Base-by-base conservation (phyloP, 805 yeast genomes). In the Candida quercuum region DNA sequence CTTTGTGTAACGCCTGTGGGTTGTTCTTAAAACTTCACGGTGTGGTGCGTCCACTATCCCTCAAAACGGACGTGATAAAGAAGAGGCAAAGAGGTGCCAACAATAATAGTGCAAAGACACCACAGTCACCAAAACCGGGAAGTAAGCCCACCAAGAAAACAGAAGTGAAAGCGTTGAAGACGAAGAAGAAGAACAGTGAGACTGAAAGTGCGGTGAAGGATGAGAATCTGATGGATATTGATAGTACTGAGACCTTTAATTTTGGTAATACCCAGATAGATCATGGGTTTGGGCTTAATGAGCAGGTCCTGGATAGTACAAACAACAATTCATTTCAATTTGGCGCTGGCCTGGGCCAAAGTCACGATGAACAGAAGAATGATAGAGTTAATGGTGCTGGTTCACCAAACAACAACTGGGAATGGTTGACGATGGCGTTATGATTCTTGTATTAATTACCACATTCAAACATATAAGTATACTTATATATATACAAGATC, bases 1-100 rank as follows among this genome's bases (percentile, higher is more conserved):
- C 96, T 0, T 66, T 91, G 41, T 91, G 98, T 64, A 91, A 91
- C 60, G 98, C 99, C 0, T 91, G 99, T 66, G 99, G 98, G 0
- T 66, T 91, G 42, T 91, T 91, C 51, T 72, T 86, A 53, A 91
- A 91, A 60, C 67, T 91, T 18, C 98, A 91, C 54, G 98, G 97
- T n/a, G 91, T 87, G 4, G 94, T 86, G 44, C 69, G 98, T 40
- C 99, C 99, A 0, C 66, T 91, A 36, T 83, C 95, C 12, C 67
- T 89, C 51, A 89, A 88, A 56, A 85, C 97, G 0, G 96, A 89
- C 57, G 93, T 89, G 1, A 89, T 91, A 39, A 87, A 88, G 59
- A 86, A 88, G 60, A 74, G 99, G 50, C 95, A 89, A 60, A 71
- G 96, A 35, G 71, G 75, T 32, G 47, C 52, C 40, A 43, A 44